Base-by-base conservation (phyloP, 2,329 filamentous ascomycete species). In the Ophiostoma sp. region DNA sequence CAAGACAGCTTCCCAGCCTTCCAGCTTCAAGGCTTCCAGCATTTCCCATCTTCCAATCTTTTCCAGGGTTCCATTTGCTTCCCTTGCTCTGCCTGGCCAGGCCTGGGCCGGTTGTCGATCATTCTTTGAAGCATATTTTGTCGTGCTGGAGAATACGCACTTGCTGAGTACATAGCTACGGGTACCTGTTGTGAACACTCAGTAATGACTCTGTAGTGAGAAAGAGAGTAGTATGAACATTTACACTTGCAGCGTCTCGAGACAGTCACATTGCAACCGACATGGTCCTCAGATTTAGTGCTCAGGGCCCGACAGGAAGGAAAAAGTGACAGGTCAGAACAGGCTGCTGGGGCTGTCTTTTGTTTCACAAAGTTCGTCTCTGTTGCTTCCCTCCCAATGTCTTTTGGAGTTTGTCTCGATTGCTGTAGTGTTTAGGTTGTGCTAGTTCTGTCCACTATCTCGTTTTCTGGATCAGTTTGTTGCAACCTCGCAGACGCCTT, bases 281-380 rank as follows among this genome's bases (percentile, higher is more conserved):
- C 64, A 55, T n/a, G 66, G 66, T 55, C 11, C 45, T 63, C 59
- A 22, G 59, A 39, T 63, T 45, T 28, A 66, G 61, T 45, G n/a
- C 50, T 19, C 68, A 25, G 57, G 68, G 52, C 55, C 55, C 69
- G n/a, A 4, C 69, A 33, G 42, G 9, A 9, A 71, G 69, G 15
- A 8, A 63, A 71, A 71, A 71, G 69, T 71, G 69, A 71, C 57
- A 71, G 55, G 69, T 71, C 69, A 71, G 39, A 71, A 61, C 36
- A 22, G 17, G 45, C 25, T 33, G 12, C 55, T 17, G 15, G 19
- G 42, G 42, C 25, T 50, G 25, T 52, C n/a, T 42, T 8, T 12
- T 4, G 22, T 19, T 52, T 55, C n/a, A 11, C 50, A 55, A 2
- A n/a, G 1, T 55, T 8, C 7, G 22, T 15, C 50, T 28, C 22